Evolutionary conservation across 306 rosid genomes (phyloP), one percentile per base, ranked within the genome.

Genomic region (Prunus campanulata): DNA sequence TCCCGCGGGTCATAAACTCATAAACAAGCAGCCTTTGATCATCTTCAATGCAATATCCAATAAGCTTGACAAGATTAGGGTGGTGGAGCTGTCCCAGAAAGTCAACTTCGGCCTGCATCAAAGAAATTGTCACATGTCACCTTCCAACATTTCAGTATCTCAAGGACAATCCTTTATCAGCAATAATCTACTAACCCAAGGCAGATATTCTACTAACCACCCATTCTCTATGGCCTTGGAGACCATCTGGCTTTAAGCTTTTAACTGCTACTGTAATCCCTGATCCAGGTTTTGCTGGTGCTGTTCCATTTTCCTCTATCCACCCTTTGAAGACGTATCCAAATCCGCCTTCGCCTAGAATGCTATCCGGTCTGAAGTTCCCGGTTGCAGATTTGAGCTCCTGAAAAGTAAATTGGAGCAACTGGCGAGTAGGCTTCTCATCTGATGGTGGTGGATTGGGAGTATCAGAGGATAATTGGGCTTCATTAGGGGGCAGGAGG

Each of bases 191-290:
- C 92, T 87, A 89, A 89, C 88, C 88, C 86, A 89, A 90, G 78
- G 87, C 86, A 87, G 83, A 91, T 85, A 88, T 83, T 81, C 82
- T 88, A 94, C 97, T 94, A 88, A 94, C 98, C 97, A 91, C 90
- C 98, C 98, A 94, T 90, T 94, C 98, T 90, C 98, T 91, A 80
- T 94, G 98, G 80, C 98, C 98, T 73, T 94, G 98, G 68, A 94
- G 98, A 61, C 96, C 98, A 79, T 93, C 98, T 47, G 91, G 94
- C 83, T 93, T 93, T 84, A 93, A 87, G 89, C 93, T 93, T 87
- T 93, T 93, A 63, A 93, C 96, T 68, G 98, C 98, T 67, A 93
- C 98, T 0, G 98, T 91, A 81, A 93, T 49, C 57, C 98, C 98
- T 3, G 98, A 86, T 15, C 98, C 98, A 0, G 98, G 98, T 73